A percentile compares a stretch with the other conserved stretches of the same genome.
phyloP scores from a whole-genome alignment of 805 yeast species.

The Nakazawaea peltata region DNA sequence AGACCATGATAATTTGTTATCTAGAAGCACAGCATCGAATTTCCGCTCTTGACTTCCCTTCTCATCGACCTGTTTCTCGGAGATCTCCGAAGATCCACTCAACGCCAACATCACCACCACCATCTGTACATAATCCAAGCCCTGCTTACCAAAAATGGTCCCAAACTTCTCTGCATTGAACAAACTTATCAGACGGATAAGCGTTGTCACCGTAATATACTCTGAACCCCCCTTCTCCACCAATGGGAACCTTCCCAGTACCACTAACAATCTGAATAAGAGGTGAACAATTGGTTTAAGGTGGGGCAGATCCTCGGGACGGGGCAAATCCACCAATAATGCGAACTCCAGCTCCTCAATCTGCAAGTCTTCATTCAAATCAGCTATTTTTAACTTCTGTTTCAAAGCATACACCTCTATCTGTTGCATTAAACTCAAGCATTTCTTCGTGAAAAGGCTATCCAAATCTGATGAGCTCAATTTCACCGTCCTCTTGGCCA shows the following conservation, averaged over 20 bases:
- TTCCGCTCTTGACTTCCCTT: slow-evolving; percentile 7
- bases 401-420: slow-evolving; percentile 14
- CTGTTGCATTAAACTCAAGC: slow-evolving; percentile 2
- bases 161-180: slow-evolving; percentile 35
- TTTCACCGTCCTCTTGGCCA: neutral
- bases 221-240: too few relatives aligned
- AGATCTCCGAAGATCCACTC: slow-evolving; percentile 1
- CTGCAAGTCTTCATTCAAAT: slow-evolving; percentile 15
- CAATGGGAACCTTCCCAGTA: slow-evolving; percentile 41
- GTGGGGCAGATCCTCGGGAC: too few relatives aligned
- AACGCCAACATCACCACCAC: slow-evolving; percentile 39
- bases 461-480: neutral
- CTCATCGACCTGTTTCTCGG: slow-evolving; percentile 11
- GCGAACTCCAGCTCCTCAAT: slow-evolving; percentile 21
- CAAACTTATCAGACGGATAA: slow-evolving; percentile 31
- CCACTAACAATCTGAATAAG: slow-evolving; percentile 31
- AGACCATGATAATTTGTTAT: slow-evolving; percentile 20
- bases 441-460: slow-evolving; percentile 6
- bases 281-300: too few relatives aligned
- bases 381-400: slow-evolving; percentile 15
- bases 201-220: too few relatives aligned
- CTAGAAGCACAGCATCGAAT: slow-evolving; percentile 16
- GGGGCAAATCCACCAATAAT: neutral
- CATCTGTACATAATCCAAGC: slow-evolving; percentile 34
- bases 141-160: slow-evolving; percentile 25